phyloP scores from a whole-genome alignment of 805 yeast genomes.

The Ogataea methylovora region DNA sequence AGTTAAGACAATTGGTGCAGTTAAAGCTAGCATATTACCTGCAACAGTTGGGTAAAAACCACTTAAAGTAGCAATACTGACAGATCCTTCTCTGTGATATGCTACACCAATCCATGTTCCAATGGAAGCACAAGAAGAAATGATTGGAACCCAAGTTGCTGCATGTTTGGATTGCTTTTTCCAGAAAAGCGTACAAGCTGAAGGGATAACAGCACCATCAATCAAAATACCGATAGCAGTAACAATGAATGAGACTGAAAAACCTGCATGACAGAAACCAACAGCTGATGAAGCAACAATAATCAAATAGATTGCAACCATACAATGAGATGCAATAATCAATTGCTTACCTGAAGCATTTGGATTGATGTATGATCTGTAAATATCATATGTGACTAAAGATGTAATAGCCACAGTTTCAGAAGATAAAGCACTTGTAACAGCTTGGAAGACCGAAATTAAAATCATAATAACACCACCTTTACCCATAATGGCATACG shows the following conservation, averaged over 20 bases:
- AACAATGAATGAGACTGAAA: constrained; percentile 33
- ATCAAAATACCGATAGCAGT: constrained; percentile 32
- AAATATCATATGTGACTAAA: constrained; percentile 42
- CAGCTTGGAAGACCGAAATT: constrained; percentile 43
- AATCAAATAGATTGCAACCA: constrained; percentile 31
- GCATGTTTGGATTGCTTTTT: neutral
- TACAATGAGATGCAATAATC: constrained; percentile 35
- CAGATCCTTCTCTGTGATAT: too few relatives aligned
- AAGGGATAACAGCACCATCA: constrained; percentile 28
- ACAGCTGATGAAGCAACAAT: constrained; percentile 29
- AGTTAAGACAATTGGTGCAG: too few relatives aligned
- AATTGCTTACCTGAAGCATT: constrained; percentile 40
- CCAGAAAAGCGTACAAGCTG: constrained; percentile 30
- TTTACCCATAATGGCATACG: constrained; percentile 41
- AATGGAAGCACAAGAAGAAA: too few relatives aligned
- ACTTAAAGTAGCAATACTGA: too few relatives aligned
- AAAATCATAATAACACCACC: constrained; percentile 45
- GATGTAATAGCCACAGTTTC: constrained; percentile 47
- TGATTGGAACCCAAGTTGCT: too few relatives aligned
- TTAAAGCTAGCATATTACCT: too few relatives aligned
- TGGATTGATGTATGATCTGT: constrained; percentile 44
- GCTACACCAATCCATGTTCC: too few relatives aligned
- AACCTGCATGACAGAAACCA: constrained; percentile 33
- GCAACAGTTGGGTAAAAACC: too few relatives aligned
- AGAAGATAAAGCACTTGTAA: constrained; percentile 49